These are phyloP conservation scores for Ophiognomonia clavigignenti-juglandacearum DNA, from an alignment of 2,329 filamentous ascomycete species.

Conservation along the genomic window DNA sequence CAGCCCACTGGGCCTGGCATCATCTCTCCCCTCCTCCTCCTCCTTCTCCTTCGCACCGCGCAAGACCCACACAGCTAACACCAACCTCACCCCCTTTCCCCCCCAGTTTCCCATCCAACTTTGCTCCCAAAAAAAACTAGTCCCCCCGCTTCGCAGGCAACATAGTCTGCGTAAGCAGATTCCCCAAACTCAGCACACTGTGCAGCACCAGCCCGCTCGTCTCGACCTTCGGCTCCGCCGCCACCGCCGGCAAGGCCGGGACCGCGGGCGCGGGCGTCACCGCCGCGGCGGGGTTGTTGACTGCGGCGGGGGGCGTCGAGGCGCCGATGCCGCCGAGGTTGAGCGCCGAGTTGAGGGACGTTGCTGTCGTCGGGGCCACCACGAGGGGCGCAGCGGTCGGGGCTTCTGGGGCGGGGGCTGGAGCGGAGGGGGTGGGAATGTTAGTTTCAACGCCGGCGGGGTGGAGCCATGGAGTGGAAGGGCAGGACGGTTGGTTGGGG, in stretches of 20 bases:
- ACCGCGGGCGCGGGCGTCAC: conserved; percentile 16
- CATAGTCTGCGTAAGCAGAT: conserved; percentile 27
- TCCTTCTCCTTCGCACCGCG: not conserved
- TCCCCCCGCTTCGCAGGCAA: conserved; percentile 8
- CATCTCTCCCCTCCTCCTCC: not conserved
- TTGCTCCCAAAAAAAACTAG: no score
- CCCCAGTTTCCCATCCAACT: no score
- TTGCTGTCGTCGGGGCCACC: conserved; percentile 5
- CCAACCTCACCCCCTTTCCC: no score
- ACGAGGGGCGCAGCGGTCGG: conserved; percentile 3
- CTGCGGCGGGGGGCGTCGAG: conserved; percentile 16
- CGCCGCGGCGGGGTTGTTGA: conserved; percentile 20
- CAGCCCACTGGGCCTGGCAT: not conserved
- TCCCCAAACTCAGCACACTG: conserved; percentile 40
- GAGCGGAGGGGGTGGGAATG: no score
- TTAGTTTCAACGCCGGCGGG: no score
- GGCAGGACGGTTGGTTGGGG: no score
- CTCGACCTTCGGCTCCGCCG: conserved; percentile 27
- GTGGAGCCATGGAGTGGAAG: no score
- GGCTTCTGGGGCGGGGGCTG: conserved; percentile 4
- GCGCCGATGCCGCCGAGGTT: conserved; percentile 20
- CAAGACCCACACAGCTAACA: no score
- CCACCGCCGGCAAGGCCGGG: no score
- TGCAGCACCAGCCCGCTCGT: conserved; percentile 36
- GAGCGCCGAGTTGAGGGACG: conserved; percentile 24